phyloP scores from a whole-genome alignment of 208 protist genomes.

The Porcisia deanei region DNA sequence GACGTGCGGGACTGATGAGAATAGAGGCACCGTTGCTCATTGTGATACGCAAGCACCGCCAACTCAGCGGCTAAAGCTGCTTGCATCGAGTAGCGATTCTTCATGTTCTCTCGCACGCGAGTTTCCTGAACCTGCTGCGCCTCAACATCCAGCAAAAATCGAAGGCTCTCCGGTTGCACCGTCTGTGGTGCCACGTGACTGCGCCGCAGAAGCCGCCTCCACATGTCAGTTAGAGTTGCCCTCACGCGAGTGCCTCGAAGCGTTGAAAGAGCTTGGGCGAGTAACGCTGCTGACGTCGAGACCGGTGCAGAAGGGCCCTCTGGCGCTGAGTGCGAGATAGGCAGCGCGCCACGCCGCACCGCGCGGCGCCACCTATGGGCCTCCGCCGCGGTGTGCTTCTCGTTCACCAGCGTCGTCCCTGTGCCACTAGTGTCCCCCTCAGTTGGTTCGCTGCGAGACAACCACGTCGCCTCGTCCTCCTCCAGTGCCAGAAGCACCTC shows the following conservation, averaged over 20 bases:
- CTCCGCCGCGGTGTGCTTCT: not conserved
- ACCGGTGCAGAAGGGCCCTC: not conserved
- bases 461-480: slow-evolving; percentile 60
- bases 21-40: slow-evolving; percentile 5
- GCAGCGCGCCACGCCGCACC: slow-evolving; percentile 20
- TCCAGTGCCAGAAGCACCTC: slow-evolving; percentile 38
- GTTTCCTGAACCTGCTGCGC: slow-evolving; percentile 39
- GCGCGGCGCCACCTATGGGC: slow-evolving; percentile 28
- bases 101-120: slow-evolving; percentile 59
- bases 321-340: slow-evolving; percentile 7
- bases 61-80: slow-evolving; percentile 68
- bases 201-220: slow-evolving; percentile 31
- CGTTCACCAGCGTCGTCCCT: not conserved
- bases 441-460: slow-evolving; percentile 4
- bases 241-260: slow-evolving; percentile 23
- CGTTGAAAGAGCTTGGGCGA: slow-evolving; percentile 18
- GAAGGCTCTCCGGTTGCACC: slow-evolving; percentile 15
- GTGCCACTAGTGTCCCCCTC: not conserved
- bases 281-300: slow-evolving; percentile 11
- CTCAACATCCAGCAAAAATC: slow-evolving; percentile 34
- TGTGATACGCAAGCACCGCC: slow-evolving; percentile 34
- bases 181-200: slow-evolving; percentile 18
- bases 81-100: slow-evolving; percentile 63
- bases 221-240: slow-evolving; percentile 23
- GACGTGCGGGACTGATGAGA: slow-evolving; percentile 4